Evolutionary conservation across 176 grass and related monocot genomes (phyloP).

Genomic region (Aegilops bicornis): DNA sequence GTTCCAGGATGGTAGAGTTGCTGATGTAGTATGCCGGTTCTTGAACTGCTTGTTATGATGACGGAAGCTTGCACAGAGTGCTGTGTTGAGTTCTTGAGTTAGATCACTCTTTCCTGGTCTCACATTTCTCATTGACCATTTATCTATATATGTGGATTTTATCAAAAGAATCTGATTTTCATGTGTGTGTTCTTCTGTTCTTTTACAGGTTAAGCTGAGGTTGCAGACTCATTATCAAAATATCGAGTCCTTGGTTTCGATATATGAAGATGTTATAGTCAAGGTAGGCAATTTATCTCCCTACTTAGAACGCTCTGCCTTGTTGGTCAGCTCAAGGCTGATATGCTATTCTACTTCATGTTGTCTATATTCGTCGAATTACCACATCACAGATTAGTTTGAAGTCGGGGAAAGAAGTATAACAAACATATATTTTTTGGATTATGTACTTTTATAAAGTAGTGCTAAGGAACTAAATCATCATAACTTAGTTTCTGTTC

Average conservation of each 20-base stretch:
- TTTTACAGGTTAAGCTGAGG: conserved; percentile 79
- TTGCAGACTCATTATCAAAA: conserved; percentile 88
- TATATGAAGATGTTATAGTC: conserved; percentile 63
- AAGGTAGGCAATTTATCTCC: conserved; percentile 44
- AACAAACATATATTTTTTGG: no score
- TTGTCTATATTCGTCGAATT: neutral
- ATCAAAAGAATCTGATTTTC: conserved; percentile 12
- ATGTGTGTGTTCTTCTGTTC: neutral
- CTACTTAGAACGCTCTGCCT: neutral
- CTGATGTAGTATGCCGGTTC: neutral
- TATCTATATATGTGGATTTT: neutral
- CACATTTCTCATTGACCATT: neutral
- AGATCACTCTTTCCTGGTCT: neutral
- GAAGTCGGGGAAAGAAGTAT: neutral
- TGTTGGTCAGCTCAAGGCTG: neutral
- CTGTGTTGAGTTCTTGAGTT: neutral
- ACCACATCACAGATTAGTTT: neutral
- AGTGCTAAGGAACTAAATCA: no score
- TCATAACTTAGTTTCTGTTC: no score
- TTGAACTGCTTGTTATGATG: conserved; percentile 18
- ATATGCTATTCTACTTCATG: conserved; percentile 1
- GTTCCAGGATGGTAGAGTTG: neutral
- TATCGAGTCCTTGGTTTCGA: conserved; percentile 78
- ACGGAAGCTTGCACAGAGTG: neutral
- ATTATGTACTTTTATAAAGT: no score